A percentile compares a stretch with the other conserved stretches of the same genome.
phyloP scores from a whole-genome alignment of 768 basidiomycete species.

The Jaapia argillacea region DNA sequence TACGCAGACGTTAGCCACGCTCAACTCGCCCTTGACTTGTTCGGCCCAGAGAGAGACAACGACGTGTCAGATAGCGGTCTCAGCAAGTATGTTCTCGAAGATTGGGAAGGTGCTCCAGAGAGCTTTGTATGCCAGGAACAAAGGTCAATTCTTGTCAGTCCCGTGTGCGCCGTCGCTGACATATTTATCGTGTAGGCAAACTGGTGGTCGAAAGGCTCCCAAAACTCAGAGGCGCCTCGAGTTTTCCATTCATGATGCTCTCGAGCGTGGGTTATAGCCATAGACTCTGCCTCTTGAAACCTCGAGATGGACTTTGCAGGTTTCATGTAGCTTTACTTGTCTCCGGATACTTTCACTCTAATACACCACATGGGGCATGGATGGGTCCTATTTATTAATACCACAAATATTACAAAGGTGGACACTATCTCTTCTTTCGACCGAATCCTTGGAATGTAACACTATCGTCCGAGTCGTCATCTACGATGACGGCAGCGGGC shows the following conservation, averaged over 20 bases:
- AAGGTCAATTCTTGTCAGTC: slow-evolving; percentile 28
- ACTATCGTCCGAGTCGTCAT: slow-evolving; percentile 67
- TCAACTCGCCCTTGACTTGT: slow-evolving; percentile 89
- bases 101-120: slow-evolving; percentile 96
- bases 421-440: slow-evolving; percentile 19
- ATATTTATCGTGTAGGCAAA: slow-evolving; percentile 39
- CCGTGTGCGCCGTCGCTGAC: slow-evolving; percentile 2
- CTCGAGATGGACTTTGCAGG: too few relatives aligned
- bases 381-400: too few relatives aligned
- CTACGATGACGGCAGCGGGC: slow-evolving; percentile 29
- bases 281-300: background rate
- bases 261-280: slow-evolving; percentile 17
- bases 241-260: slow-evolving; percentile 75
- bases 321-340: too few relatives aligned
- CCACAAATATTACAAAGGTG: too few relatives aligned
- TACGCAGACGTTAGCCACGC: slow-evolving; percentile 97
- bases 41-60: slow-evolving; percentile 69
- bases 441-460: slow-evolving; percentile 60
- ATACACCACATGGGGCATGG: too few relatives aligned
- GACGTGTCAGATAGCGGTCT: slow-evolving; percentile 26
- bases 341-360: too few relatives aligned
- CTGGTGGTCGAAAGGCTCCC: slow-evolving; percentile 80
- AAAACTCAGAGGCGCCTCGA: slow-evolving; percentile 81
- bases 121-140: slow-evolving; percentile 98
- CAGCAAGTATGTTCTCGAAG: slow-evolving; percentile 77